phyloP scores from a whole-genome alignment of 169 alveolate genomes.

The Eimeria sp. region DNA sequence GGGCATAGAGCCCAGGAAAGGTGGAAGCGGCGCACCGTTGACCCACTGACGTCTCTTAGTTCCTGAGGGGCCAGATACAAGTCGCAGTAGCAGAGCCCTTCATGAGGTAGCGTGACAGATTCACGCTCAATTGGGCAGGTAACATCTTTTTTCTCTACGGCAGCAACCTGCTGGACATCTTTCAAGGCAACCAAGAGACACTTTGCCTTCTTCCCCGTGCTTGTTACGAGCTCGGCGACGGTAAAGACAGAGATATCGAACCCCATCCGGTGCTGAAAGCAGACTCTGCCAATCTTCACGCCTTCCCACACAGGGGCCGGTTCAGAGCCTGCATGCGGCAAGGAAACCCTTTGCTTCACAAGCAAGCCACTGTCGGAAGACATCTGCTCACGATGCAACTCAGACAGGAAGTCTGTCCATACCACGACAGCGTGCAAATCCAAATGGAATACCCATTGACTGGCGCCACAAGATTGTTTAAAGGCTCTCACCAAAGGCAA shows the following conservation, averaged over 20 bases:
- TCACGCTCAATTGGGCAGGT: not conserved
- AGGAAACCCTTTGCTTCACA: not conserved
- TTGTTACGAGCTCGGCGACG: constrained; percentile 53
- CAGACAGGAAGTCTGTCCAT: constrained; percentile 66
- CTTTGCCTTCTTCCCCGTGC: constrained; percentile 52
- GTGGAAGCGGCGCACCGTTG: constrained; percentile 44
- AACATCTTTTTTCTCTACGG: not conserved
- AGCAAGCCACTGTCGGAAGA: constrained; percentile 2
- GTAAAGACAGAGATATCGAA: not conserved
- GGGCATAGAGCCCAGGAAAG: constrained; percentile 70
- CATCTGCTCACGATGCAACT: constrained; percentile 61
- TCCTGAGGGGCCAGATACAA: constrained; percentile 34
- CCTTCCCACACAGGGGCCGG: not conserved
- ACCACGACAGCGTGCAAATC: constrained; percentile 69
- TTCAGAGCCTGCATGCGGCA: constrained; percentile 9
- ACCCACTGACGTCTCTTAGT: constrained; percentile 59
- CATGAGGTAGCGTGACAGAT: constrained; percentile 41
- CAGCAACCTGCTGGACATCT: not conserved
- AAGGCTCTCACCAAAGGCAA: constrained; percentile 36
- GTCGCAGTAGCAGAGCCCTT: constrained; percentile 48
- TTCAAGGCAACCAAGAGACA: constrained; percentile 12
- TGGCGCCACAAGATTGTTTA: constrained; percentile 12
- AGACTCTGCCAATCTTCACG: constrained; percentile 65
- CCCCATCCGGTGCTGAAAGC: constrained; percentile 77
- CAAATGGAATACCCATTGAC: constrained; percentile 43